Evolutionary conservation across 176 grass and related monocot genomes (phyloP).

Genomic region (Hyparrhenia diplandra): DNA sequence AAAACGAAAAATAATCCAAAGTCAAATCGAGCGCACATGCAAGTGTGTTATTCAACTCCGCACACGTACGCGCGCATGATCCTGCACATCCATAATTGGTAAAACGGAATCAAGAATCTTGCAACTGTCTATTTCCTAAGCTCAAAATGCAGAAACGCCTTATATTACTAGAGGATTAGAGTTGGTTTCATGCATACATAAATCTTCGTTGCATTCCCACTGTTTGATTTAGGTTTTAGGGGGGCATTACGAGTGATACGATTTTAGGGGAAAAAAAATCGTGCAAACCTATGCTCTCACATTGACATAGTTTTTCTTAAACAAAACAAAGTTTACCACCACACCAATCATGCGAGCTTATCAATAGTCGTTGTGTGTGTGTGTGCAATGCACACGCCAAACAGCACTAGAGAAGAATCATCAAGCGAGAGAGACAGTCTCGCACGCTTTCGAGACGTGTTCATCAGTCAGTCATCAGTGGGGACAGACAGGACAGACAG

Average conservation of each 20-base stretch:
- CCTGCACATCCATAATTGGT: not conserved
- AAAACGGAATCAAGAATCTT: not conserved
- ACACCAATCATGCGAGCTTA: not conserved
- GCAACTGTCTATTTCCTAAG: not conserved
- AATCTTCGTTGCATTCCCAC: not conserved
- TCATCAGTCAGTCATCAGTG: not conserved
- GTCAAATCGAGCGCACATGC: not conserved
- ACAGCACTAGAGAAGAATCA: not conserved
- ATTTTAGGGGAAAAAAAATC: not conserved
- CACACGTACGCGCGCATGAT: not conserved
- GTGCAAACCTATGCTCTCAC: not conserved
- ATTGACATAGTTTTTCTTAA: not conserved
- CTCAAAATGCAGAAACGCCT: not conserved
- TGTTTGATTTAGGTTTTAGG: not conserved
- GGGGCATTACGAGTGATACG: not conserved
- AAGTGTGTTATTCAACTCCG: not conserved
- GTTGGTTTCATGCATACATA: not conserved
- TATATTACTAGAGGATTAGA: not conserved
- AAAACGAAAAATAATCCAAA: not conserved
- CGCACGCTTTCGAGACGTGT: not conserved
- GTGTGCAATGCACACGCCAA: not conserved
- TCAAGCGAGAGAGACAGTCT: not conserved
- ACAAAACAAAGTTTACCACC: not conserved
- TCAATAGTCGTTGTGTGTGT: not conserved
- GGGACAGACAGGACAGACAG: not conserved